These are phyloP conservation scores for Alternaria sp. DNA, from an alignment of 2,329 filamentous ascomycete genomes.

Conservation along the genomic window DNA sequence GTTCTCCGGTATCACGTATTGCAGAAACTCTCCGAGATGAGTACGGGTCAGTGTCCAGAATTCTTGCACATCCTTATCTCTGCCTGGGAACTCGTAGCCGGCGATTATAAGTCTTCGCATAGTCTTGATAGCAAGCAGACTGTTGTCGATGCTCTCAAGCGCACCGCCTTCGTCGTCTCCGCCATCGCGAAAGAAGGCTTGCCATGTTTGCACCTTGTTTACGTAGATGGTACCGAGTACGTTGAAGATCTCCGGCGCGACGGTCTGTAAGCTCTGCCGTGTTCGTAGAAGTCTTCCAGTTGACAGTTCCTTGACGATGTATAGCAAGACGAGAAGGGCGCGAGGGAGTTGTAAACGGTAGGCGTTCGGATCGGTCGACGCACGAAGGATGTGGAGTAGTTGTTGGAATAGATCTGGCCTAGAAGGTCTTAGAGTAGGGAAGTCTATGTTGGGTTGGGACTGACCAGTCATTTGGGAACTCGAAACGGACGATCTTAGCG, in stretches of 20 bases:
- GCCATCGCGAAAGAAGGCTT: constrained; percentile 63
- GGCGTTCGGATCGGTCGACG: constrained; percentile 57
- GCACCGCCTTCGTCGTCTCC: constrained; percentile 65
- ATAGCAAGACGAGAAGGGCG: constrained; percentile 76
- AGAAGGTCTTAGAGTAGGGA: constrained; percentile 16
- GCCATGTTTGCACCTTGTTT: constrained; percentile 74
- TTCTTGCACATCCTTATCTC: constrained; percentile 74
- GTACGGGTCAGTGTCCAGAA: constrained; percentile 83
- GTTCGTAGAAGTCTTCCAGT: constrained; percentile 78
- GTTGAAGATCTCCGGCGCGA: constrained; percentile 83
- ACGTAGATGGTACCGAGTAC: constrained; percentile 80
- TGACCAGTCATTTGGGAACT: constrained; percentile 86
- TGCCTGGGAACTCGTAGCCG: constrained; percentile 84
- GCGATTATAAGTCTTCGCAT: constrained; percentile 78
- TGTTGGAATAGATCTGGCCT: constrained; percentile 51
- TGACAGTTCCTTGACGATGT: constrained; percentile 88
- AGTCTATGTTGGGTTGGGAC: not conserved
- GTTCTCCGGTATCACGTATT: constrained; percentile 65
- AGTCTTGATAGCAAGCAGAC: constrained; percentile 77
- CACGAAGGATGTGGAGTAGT: constrained; percentile 64
- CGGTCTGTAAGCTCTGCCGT: constrained; percentile 75
- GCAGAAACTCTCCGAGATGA: constrained; percentile 76
- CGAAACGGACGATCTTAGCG: constrained; percentile 86
- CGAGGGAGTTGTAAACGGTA: constrained; percentile 73
- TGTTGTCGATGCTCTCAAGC: constrained; percentile 74